A percentile compares a stretch with the other conserved stretches of the same genome.
Conservation (phyloP, 306 rosid genomes). For the Fragaria vesca region DNA sequence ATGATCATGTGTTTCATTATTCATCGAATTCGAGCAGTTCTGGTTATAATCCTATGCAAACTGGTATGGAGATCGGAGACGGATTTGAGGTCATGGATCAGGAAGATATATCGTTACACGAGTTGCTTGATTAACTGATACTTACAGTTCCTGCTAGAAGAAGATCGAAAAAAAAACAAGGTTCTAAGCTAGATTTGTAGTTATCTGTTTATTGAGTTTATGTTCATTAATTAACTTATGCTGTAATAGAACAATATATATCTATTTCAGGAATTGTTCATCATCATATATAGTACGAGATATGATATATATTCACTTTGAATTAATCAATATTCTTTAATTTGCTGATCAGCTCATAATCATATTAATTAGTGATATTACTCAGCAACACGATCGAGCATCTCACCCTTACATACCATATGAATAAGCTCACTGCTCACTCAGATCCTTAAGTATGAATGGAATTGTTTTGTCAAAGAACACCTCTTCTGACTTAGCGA, state of each 20-base stretch:
- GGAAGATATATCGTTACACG: slow-evolving; percentile 14
- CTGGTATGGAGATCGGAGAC: not conserved
- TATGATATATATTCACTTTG: not conserved
- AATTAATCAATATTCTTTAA: not conserved
- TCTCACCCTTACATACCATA: not conserved
- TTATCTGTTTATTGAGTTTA: not conserved
- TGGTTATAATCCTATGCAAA: not conserved
- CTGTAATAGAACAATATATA: slow-evolving; percentile 2
- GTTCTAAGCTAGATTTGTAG: not conserved
- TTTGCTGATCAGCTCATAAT: not conserved
- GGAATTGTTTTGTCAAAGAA: not conserved
- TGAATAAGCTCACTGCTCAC: not conserved
- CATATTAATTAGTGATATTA: not conserved
- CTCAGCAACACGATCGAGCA: not conserved
- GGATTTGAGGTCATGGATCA: slow-evolving; percentile 13
- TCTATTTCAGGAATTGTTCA: not conserved
- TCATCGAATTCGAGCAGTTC: slow-evolving; percentile 1
- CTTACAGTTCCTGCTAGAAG: not conserved
- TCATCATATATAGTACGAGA: not conserved
- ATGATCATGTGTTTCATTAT: slow-evolving; percentile 13
- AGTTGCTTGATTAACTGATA: slow-evolving; percentile 5
- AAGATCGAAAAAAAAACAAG: not conserved
- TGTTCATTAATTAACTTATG: not conserved
- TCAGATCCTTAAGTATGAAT: not conserved
- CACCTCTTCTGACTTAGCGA: not conserved